Evolutionary conservation across 306 rosid genomes (phyloP).

Genomic region (Potentilla sterilis): DNA sequence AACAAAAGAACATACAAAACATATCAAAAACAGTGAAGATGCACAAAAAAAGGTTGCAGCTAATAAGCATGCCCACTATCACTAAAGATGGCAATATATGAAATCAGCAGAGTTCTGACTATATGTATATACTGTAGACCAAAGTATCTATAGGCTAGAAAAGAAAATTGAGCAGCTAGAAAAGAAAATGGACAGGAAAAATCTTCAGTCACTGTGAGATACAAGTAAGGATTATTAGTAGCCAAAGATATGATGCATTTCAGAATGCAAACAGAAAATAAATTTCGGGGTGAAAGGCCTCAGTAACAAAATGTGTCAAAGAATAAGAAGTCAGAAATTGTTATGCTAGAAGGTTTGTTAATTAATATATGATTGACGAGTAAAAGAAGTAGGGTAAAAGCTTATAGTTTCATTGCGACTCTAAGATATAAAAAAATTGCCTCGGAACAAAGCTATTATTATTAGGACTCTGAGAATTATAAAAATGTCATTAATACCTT

Average conservation of each 20-base stretch:
- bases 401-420: not conserved
- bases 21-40: too few species aligned
- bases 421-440: not conserved
- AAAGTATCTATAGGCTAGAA: too few species aligned
- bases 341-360: not conserved
- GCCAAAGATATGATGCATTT: not conserved
- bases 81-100: too few species aligned
- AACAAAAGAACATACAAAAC: too few species aligned
- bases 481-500: constrained; percentile 50
- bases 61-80: too few species aligned
- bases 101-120: too few species aligned
- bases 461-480: not conserved
- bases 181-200: constrained; percentile 83
- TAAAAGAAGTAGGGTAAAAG: not conserved
- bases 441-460: not conserved
- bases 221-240: constrained; percentile 19
- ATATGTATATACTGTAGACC: too few species aligned
- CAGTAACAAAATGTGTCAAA: not conserved
- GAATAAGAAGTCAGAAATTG: not conserved
- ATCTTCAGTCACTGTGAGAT: constrained; percentile 69
- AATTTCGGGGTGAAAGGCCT: not conserved
- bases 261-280: not conserved
- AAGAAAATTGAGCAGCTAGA: too few species aligned
- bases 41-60: too few species aligned
- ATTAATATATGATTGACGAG: not conserved